Percentiles rank a stretch among this genome's conserved stretches.
Evolutionary conservation across 805 yeast genomes (phyloP).

Genomic region (Sugiyamaella mastotermitis): DNA sequence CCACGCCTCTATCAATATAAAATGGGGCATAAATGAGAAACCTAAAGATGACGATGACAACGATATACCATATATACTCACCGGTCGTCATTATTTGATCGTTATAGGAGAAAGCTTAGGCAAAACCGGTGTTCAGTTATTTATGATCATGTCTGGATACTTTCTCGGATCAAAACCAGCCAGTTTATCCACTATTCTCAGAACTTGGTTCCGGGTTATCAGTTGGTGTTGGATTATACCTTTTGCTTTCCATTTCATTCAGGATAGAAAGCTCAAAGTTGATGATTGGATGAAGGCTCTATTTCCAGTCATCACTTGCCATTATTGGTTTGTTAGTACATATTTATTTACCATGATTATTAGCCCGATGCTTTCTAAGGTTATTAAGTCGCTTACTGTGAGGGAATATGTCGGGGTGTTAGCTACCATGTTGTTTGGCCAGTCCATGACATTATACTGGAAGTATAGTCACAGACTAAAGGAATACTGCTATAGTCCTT

Average conservation of each 20-base stretch:
- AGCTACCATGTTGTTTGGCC: neutral
- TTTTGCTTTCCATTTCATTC: too few relatives aligned
- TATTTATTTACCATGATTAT: slow-evolving; percentile 4
- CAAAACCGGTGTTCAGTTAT: slow-evolving; percentile 7
- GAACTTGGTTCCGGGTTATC: slow-evolving; percentile 7
- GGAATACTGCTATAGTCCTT: neutral
- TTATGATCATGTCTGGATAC: slow-evolving; percentile 8
- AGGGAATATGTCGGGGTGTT: slow-evolving; percentile 4
- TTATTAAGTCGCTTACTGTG: neutral
- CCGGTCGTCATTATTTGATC: too few relatives aligned
- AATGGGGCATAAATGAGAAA: slow-evolving; percentile 1
- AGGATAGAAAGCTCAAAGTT: neutral
- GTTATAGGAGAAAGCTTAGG: neutral
- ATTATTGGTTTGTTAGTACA: slow-evolving; percentile 6
- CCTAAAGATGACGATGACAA: slow-evolving; percentile 1
- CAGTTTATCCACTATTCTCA: neutral
- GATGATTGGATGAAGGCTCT: slow-evolving; percentile 1
- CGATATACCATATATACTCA: neutral
- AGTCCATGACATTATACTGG: neutral
- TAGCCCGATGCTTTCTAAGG: slow-evolving; percentile 2
- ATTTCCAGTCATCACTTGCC: slow-evolving; percentile 1
- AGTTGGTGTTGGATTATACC: slow-evolving; percentile 4
- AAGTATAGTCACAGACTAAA: neutral
- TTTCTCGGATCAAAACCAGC: slow-evolving; percentile 1
- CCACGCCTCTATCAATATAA: slow-evolving; percentile 1